phyloP scores from a whole-genome alignment of 2,329 filamentous ascomycete species.

The Ceratocystis colombiana region DNA sequence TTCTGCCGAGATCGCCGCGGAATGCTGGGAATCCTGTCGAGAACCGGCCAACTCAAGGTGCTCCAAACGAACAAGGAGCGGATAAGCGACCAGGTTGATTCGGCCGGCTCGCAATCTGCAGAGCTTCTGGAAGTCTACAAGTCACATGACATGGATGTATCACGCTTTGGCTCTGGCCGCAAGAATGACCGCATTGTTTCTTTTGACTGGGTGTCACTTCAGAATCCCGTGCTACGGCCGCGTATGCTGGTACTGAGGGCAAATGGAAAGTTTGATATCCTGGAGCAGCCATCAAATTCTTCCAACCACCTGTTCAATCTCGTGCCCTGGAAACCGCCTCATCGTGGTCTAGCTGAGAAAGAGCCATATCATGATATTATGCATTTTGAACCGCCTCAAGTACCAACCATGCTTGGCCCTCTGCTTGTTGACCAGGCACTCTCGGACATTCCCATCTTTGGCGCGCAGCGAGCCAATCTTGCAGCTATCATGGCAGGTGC shows the following conservation, averaged over 20 bases:
- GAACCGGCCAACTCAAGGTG: slow-evolving; percentile 53
- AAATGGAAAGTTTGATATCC: slow-evolving; percentile 51
- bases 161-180: slow-evolving; percentile 42
- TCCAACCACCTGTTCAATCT: slow-evolving; percentile 50
- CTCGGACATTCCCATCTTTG: slow-evolving; percentile 48
- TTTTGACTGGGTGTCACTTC: slow-evolving; percentile 56
- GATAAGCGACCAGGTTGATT: slow-evolving; percentile 30
- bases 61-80: slow-evolving; percentile 49
- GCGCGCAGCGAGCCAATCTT: slow-evolving; percentile 40
- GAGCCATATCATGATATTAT: slow-evolving; percentile 45
- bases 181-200: slow-evolving; percentile 54
- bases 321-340: slow-evolving; percentile 50
- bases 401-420: slow-evolving; percentile 44
- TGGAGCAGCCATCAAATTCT: slow-evolving; percentile 51
- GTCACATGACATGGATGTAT: slow-evolving; percentile 53
- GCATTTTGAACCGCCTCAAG: slow-evolving; percentile 48
- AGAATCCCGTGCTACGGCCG: slow-evolving; percentile 45
- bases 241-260: slow-evolving; percentile 51
- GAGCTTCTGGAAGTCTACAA: slow-evolving; percentile 50
- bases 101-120: slow-evolving; percentile 33
- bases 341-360: slow-evolving; percentile 47
- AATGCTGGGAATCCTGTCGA: slow-evolving; percentile 51
- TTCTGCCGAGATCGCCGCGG: slow-evolving; percentile 54
- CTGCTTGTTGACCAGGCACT: slow-evolving; percentile 45
- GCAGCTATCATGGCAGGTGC: slow-evolving; percentile 36